Conservation (phyloP, 1,284 basidiomycete species). For the Ceratorhiza oryzae-sativae region DNA sequence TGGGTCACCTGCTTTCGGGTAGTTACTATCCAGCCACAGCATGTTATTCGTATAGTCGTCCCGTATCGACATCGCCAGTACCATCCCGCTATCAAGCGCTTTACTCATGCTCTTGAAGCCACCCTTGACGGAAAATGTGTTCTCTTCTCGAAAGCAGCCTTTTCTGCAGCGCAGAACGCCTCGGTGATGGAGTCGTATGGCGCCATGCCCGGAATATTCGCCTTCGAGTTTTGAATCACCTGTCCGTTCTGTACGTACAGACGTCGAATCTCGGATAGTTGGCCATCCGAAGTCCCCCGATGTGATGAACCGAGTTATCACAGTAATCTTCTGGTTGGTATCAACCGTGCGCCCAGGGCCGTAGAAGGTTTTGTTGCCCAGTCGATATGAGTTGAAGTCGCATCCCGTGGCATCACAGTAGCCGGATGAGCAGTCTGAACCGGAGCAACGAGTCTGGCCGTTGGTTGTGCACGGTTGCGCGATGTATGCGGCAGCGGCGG, state of each 20-base stretch:
- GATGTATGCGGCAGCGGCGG: slow-evolving; percentile 27
- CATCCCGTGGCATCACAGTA: slow-evolving; percentile 56
- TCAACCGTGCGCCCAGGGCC: slow-evolving; percentile 57
- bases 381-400: slow-evolving; percentile 64
- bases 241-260: slow-evolving; percentile 61
- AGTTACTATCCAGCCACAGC: slow-evolving; percentile 66
- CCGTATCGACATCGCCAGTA: slow-evolving; percentile 63
- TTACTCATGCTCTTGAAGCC: slow-evolving; percentile 57
- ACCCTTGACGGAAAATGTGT: slow-evolving; percentile 57
- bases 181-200: slow-evolving; percentile 54
- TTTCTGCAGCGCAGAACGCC: slow-evolving; percentile 54
- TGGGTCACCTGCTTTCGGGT: slow-evolving; percentile 54
- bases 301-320: slow-evolving; percentile 63
- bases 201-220: slow-evolving; percentile 49
- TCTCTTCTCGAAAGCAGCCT: slow-evolving; percentile 55
- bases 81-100: slow-evolving; percentile 58
- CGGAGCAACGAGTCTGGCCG: slow-evolving; percentile 22
- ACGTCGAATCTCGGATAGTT: slow-evolving; percentile 59
- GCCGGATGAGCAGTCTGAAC: slow-evolving; percentile 49
- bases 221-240: slow-evolving; percentile 59
- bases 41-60: slow-evolving; percentile 64
- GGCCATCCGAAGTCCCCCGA: slow-evolving; percentile 56
- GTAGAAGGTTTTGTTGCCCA: slow-evolving; percentile 59
- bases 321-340: slow-evolving; percentile 58
- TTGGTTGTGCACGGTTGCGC: not conserved